Percentiles rank a stretch among this genome's conserved stretches.
Conservation (phyloP, 495 filamentous ascomycete genomes). For the Penicillium diatomitis region DNA sequence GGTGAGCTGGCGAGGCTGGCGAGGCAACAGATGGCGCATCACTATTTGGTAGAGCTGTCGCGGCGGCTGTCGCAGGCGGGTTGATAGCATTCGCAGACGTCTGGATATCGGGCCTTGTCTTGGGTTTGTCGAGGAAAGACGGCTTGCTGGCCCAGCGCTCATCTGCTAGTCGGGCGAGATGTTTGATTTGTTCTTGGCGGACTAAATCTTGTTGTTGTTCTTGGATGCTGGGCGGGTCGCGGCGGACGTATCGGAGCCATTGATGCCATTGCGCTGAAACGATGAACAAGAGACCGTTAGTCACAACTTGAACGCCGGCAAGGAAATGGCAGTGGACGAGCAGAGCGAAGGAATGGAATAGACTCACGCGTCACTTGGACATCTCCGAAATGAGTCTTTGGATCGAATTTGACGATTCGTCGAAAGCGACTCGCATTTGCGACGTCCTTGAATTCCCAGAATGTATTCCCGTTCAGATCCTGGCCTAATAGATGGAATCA, state of each 20-base stretch:
- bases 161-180: slow-evolving; percentile 70
- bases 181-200: slow-evolving; percentile 59
- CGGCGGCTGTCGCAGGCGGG: too few species aligned
- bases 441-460: slow-evolving; percentile 79
- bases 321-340: too few species aligned
- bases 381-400: slow-evolving; percentile 55
- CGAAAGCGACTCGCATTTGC: slow-evolving; percentile 45
- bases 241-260: slow-evolving; percentile 83
- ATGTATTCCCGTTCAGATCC: slow-evolving; percentile 86
- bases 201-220: slow-evolving; percentile 66
- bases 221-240: slow-evolving; percentile 55
- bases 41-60: too few species aligned
- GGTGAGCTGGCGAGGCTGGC: background rate
- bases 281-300: too few species aligned
- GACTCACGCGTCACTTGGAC: slow-evolving; percentile 51
- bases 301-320: too few species aligned
- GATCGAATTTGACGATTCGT: slow-evolving; percentile 59
- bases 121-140: slow-evolving; percentile 49
- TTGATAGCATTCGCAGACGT: too few species aligned
- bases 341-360: background rate
- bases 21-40: background rate
- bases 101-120: slow-evolving; percentile 7
- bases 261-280: slow-evolving; percentile 77
- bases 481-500: slow-evolving; percentile 43
- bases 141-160: slow-evolving; percentile 77